These are phyloP conservation scores for Venturiaceae sp. DNA, from an alignment of 2,329 filamentous ascomycete genomes.

Conservation along the genomic window DNA sequence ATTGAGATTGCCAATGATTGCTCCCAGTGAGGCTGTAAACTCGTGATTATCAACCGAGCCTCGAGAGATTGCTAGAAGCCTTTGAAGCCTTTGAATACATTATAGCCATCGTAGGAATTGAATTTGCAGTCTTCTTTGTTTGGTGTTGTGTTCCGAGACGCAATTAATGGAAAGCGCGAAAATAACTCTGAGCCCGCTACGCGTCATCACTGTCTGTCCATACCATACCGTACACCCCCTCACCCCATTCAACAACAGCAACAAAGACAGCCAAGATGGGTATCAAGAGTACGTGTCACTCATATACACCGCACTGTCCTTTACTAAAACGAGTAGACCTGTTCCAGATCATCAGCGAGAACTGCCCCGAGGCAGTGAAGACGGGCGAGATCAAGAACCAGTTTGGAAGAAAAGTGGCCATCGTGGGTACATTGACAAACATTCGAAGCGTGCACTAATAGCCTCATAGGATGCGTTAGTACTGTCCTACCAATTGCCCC, in stretches of 20 bases:
- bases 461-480: constrained; percentile 35
- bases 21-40: too few species aligned
- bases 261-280: background rate
- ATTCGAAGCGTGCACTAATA: background rate
- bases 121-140: too few species aligned
- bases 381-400: constrained; percentile 98
- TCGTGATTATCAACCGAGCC: too few species aligned
- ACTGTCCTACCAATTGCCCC: background rate
- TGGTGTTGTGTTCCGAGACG: too few species aligned
- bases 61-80: too few species aligned
- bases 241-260: background rate
- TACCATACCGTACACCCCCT: background rate
- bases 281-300: constrained; percentile 1
- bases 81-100: too few species aligned
- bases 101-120: too few species aligned
- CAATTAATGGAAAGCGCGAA: too few species aligned
- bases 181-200: constrained; percentile 2
- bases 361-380: constrained; percentile 92
- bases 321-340: constrained; percentile 19
- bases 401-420: constrained; percentile 95
- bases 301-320: background rate
- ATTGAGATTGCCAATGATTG: too few species aligned
- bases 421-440: too few species aligned
- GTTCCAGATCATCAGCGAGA: constrained; percentile 51
- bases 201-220: background rate